Conservation (phyloP, 2,329 filamentous ascomycete genomes). For the Nigrograna mackinnonii region DNA sequence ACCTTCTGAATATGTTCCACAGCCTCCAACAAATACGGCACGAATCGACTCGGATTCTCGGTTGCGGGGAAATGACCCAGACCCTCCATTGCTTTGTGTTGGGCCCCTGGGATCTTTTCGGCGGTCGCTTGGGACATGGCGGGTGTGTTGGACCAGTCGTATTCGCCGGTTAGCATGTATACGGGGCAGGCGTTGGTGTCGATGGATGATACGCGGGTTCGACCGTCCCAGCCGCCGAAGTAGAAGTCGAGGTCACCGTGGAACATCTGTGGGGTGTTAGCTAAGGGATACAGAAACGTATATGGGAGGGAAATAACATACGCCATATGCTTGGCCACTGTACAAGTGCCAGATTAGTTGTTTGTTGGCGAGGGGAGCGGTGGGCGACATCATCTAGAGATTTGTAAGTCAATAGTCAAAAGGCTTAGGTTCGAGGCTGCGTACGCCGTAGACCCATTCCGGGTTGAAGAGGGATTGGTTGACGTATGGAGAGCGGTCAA, state of each 20-base stretch:
- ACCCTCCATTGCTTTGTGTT: constrained; percentile 49
- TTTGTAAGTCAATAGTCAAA: constrained; percentile 5
- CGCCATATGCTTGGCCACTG: constrained; percentile 53
- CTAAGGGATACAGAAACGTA: background rate
- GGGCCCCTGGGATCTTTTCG: constrained; percentile 51
- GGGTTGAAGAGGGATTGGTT: constrained; percentile 54
- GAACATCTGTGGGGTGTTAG: constrained; percentile 41
- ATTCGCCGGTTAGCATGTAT: constrained; percentile 56
- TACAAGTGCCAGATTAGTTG: constrained; percentile 56
- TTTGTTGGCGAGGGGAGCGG: constrained; percentile 48
- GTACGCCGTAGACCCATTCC: constrained; percentile 53
- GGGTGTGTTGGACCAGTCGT: constrained; percentile 54
- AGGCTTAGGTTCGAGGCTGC: background rate
- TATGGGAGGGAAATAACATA: constrained; percentile 7
- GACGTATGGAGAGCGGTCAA: constrained; percentile 51
- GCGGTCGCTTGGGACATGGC: constrained; percentile 51
- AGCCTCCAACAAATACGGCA: constrained; percentile 41
- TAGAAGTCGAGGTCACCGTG: constrained; percentile 57
- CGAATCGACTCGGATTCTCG: constrained; percentile 46
- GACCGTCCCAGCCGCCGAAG: constrained; percentile 55
- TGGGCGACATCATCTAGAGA: constrained; percentile 50
- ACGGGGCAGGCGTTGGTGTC: constrained; percentile 54
- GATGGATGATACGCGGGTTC: constrained; percentile 48
- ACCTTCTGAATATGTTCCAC: constrained; percentile 43
- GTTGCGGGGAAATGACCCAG: constrained; percentile 54